These are phyloP conservation scores for Colletotrichum orchidophilum DNA, from an alignment of 2,329 filamentous ascomycete genomes.

Conservation along the genomic window DNA sequence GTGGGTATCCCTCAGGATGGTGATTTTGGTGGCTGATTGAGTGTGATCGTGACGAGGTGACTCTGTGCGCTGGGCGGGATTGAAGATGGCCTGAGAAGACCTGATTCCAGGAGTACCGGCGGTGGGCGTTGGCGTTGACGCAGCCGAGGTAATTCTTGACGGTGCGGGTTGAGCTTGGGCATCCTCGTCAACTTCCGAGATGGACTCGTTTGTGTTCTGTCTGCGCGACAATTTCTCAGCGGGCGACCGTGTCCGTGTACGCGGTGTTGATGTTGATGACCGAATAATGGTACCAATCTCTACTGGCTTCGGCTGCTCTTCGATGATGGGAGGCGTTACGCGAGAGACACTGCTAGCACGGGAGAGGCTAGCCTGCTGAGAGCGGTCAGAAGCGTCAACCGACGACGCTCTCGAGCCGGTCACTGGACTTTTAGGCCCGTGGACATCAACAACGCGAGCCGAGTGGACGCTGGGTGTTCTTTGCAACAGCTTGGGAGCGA, in stretches of 20 bases:
- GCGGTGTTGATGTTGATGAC: slow-evolving; percentile 31
- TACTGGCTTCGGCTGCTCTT: slow-evolving; percentile 44
- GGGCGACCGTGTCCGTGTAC: slow-evolving; percentile 44
- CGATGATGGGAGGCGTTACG: slow-evolving; percentile 50
- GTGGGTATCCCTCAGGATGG: slow-evolving; percentile 43
- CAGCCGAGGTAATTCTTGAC: slow-evolving; percentile 6
- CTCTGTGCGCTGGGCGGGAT: slow-evolving; percentile 30
- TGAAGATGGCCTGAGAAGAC: slow-evolving; percentile 36
- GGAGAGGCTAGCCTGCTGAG: slow-evolving; percentile 51
- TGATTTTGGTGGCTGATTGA: slow-evolving; percentile 45
- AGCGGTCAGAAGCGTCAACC: slow-evolving; percentile 54
- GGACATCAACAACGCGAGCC: slow-evolving; percentile 66
- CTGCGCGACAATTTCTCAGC: slow-evolving; percentile 43
- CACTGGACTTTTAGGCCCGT: slow-evolving; percentile 60
- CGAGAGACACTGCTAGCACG: slow-evolving; percentile 49
- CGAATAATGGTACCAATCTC: slow-evolving; percentile 34
- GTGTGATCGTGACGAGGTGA: slow-evolving; percentile 35
- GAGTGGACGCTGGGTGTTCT: slow-evolving; percentile 62
- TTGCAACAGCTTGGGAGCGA: slow-evolving; percentile 49
- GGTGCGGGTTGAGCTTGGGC: slow-evolving; percentile 33
- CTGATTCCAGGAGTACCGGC: slow-evolving; percentile 21
- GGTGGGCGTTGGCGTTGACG: slow-evolving; percentile 16
- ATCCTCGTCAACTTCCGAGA: slow-evolving; percentile 56
- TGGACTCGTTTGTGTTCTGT: slow-evolving; percentile 43
- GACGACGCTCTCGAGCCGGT: slow-evolving; percentile 59